Percentiles rank a stretch among this genome's conserved stretches.
Evolutionary conservation across 1,284 basidiomycete species (phyloP).

Genomic region (Sanghuangporus weigelae): DNA sequence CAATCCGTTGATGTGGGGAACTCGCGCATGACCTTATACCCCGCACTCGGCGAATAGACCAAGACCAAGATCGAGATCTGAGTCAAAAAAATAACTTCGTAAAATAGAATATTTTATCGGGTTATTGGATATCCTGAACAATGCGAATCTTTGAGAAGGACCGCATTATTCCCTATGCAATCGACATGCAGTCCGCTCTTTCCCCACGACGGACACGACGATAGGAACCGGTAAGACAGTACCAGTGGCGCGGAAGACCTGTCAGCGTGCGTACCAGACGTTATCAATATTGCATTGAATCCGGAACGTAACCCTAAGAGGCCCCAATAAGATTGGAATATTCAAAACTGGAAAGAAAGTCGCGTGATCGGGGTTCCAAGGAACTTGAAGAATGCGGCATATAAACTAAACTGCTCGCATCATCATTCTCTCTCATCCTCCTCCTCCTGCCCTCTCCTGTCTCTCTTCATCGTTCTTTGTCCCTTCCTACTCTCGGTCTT

Average conservation of each 20-base stretch:
- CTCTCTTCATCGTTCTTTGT: neutral
- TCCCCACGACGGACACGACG: neutral
- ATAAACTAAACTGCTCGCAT: constrained; percentile 1
- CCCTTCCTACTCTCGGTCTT: neutral
- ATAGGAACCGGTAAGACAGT: neutral
- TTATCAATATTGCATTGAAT: too few relatives aligned
- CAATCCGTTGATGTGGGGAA: neutral
- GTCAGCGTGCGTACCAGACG: neutral
- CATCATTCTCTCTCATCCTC: neutral
- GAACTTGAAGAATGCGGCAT: neutral
- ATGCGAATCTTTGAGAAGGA: neutral
- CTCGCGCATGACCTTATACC: neutral
- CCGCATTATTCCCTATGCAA: neutral
- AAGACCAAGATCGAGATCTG: neutral
- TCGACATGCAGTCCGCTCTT: neutral
- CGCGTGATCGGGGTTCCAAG: neutral
- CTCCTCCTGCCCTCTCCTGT: neutral
- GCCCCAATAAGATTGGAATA: neutral
- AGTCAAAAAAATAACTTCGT: neutral
- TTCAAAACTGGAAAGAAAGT: neutral
- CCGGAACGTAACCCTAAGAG: neutral
- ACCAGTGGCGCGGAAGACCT: neutral
- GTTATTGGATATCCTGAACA: neutral
- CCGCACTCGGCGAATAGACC: neutral
- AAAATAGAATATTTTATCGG: neutral